Percentiles rank a stretch among this genome's conserved stretches.
Evolutionary conservation across 208 protist genomes (phyloP).

Genomic region (Leishmania arabica): DNA sequence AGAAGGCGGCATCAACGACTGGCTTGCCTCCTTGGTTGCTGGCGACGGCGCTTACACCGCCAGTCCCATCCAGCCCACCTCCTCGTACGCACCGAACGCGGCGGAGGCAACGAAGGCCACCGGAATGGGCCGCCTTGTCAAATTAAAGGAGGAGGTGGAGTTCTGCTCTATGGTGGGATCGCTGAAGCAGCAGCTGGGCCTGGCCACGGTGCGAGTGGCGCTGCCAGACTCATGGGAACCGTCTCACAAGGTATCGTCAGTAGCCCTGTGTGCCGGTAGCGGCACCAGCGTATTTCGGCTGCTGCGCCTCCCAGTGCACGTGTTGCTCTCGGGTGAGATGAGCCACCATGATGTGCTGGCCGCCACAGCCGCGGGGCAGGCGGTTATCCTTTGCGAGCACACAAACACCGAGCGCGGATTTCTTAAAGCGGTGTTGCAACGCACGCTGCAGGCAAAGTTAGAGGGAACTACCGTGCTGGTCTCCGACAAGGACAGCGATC

Average conservation of each 20-base stretch:
- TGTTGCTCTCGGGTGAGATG: conserved; percentile 92
- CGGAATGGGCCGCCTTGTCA: conserved; percentile 71
- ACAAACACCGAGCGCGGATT: conserved; percentile 93
- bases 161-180: conserved; percentile 52
- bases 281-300: conserved; percentile 73
- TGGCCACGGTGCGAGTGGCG: conserved; percentile 72
- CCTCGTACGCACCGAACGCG: conserved; percentile 32
- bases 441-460: conserved; percentile 49
- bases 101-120: conserved; percentile 18
- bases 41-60: conserved; percentile 5
- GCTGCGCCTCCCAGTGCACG: conserved; percentile 55
- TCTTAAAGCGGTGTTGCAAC: conserved; percentile 51
- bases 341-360: conserved; percentile 93
- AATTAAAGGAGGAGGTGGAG: conserved; percentile 38
- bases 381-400: conserved; percentile 92
- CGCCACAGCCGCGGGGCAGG: conserved; percentile 68
- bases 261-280: conserved; percentile 91
- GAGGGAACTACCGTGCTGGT: conserved; percentile 55
- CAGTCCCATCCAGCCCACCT: conserved; percentile 53
- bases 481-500: conserved; percentile 70
- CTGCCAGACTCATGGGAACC: conserved; percentile 51
- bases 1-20: conserved; percentile 92
- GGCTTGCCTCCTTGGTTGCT: conserved; percentile 79
- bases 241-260: conserved; percentile 42
- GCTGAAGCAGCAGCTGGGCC: conserved; percentile 61